Base-by-base conservation (phyloP, 331 rosid species). In the Spiraea crenata region DNA sequence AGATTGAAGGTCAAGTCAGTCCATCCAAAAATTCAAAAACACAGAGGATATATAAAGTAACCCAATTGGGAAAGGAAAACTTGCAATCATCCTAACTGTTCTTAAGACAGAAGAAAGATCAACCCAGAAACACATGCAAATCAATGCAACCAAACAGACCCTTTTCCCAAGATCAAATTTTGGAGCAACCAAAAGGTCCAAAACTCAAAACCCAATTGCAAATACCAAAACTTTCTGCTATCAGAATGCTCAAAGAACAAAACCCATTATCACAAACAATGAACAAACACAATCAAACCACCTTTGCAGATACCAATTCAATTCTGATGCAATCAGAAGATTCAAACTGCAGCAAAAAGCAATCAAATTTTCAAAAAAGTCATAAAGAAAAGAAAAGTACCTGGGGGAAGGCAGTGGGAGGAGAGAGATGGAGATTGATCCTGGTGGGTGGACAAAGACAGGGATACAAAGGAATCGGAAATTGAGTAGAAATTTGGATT, bases 161-260 rank as follows among this genome's bases (percentile, higher is more conserved):
- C 71, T 46, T n/a, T 37, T 45, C 31, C n/a, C 62, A 50, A 59
- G 15, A 69, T 60, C 17, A 69, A 50, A 38, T 41, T 63, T 57
- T 51, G 34, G 47, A n/a, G 37, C 60, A 47, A 3, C 13, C 44
- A 31, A 2, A 44, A 38, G 41, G 47, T 14, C 34, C 46, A 85
- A 65, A 75, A 40, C 46, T 52, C 35, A 79, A 68, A 40, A 74
- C 80, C 87, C 80, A 71, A 47, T 44, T 56, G 10, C 7, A 49
- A 71, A 73, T 60, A 45, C 57, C 71, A 74, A 56, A 39, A 16
- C 15, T 57, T 59, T 54, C 35, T 19, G 58, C 60, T 69, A 80
- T 63, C 76, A 71, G 34, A 80, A 67, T 10, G 57, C 48, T 79
- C 67, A 64, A 66, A 76, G 60, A 61, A 39, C 13, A 39, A 61